A percentile compares a stretch with the other conserved stretches of the same genome.
These are phyloP conservation scores for Penicillium verhagenii DNA, from an alignment of 495 filamentous ascomycete species.

Conservation along the genomic window DNA sequence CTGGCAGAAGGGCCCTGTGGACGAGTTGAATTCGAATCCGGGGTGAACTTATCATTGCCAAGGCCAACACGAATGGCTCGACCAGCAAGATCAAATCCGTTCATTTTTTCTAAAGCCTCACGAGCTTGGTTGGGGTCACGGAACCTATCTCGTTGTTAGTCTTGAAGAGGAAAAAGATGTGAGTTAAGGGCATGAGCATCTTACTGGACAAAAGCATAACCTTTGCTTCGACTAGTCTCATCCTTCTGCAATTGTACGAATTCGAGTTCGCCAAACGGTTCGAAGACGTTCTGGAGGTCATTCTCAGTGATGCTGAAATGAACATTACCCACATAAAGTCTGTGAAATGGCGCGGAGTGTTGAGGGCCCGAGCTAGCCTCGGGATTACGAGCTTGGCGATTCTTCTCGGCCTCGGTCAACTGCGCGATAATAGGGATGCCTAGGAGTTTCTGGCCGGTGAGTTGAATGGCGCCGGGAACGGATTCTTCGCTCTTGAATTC, in stretches of 20 bases:
- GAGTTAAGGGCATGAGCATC: conserved; percentile 40
- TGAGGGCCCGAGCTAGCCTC: conserved; percentile 64
- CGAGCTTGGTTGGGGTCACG: conserved; percentile 86
- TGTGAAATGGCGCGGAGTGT: conserved; percentile 89
- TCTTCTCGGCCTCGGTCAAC: conserved; percentile 98
- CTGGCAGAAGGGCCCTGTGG: conserved; percentile 74
- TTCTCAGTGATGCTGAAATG: conserved; percentile 99
- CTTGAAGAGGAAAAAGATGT: neutral
- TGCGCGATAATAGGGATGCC: conserved; percentile 98
- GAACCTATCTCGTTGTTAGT: conserved; percentile 58
- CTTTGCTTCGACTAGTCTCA: conserved; percentile 83
- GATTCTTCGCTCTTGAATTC: conserved; percentile 98
- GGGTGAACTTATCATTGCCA: conserved; percentile 99
- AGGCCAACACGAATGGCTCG: conserved; percentile 98
- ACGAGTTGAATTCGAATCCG: conserved; percentile 91
- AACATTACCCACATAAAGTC: conserved; percentile 98
- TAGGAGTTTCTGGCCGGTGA: conserved; percentile 98
- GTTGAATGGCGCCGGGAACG: conserved; percentile 88
- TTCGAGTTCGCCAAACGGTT: conserved; percentile 96
- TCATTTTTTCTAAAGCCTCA: conserved; percentile 97
- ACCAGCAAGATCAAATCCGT: conserved; percentile 97
- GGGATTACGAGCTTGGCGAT: conserved; percentile 87
- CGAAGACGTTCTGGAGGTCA: conserved; percentile 94
- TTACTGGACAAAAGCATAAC: conserved; percentile 99
- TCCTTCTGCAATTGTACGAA: conserved; percentile 97